Evolutionary conservation across 2,329 filamentous ascomycete genomes (phyloP), one percentile per base, ranked within the genome.

Genomic region (Cadophora gregata): DNA sequence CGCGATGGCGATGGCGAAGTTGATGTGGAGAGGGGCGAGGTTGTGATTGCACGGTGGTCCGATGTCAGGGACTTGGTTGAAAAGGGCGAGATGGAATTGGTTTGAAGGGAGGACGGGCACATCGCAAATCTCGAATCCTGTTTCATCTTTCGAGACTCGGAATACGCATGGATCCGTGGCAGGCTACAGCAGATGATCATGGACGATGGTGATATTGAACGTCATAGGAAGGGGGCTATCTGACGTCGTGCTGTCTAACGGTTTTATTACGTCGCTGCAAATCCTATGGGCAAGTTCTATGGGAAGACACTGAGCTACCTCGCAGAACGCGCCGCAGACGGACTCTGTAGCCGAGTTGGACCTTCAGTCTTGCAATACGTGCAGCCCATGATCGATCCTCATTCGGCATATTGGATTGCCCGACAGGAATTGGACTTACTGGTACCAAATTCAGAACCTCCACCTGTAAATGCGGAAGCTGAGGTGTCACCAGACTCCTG

Each of bases 1-100:
- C 88, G 88, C 9, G 88, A 91, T 70, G 82, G 79, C 69, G 90
- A 92, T 81, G 80, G 83, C 78, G 77, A 81, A 67, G 76, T 92
- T 77, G 83, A 88, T 69, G 83, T 86, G 63, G 64, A 65, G 27
- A 71, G 70, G 31, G 74, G 74, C 4, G 74, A 77, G 38, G 71
- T 76, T 10, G 72, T 74, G 10, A 70, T 75, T 64, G 74, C 71
- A 2, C 65, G 73, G 56, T 75, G 74, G 72, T 66, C 69, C 10
- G 73, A 74, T 65, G 70, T 75, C 1, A 70, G 68, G 53, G 71
- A 71, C 9, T 75, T 88, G 58, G 83, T 90, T 9, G 82, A 86
- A 24, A 78, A 79, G 8, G 85, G 84, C 0, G 80, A 84, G 62
- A 85, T 87, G 25, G 88, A 72, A 42, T 38, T 72, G 62, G 73